Conservation (phyloP, 2,329 filamentous ascomycete species). For the Paramyrothecium sp. region DNA sequence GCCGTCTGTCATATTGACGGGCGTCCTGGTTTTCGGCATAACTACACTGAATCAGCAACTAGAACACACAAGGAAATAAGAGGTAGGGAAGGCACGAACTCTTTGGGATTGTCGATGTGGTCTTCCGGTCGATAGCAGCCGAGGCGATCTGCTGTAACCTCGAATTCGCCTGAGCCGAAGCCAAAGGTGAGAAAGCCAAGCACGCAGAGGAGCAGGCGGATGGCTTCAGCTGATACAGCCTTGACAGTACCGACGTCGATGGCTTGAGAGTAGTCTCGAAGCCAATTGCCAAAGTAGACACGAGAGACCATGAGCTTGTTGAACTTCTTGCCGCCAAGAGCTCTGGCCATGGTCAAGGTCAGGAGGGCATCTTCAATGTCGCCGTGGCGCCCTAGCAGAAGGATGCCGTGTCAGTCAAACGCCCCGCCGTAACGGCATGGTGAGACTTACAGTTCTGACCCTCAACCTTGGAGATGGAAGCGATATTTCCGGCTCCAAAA, state of each 20-base stretch:
- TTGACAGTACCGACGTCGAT: slow-evolving; percentile 93
- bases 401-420: not conserved
- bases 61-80: no score
- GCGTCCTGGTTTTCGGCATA: slow-evolving; percentile 90
- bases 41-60: no score
- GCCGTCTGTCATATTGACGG: slow-evolving; percentile 73
- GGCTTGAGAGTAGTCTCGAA: slow-evolving; percentile 89
- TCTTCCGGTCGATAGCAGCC: slow-evolving; percentile 80
- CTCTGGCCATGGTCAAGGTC: slow-evolving; percentile 58
- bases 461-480: slow-evolving; percentile 75
- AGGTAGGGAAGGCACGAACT: slow-evolving; percentile 37
- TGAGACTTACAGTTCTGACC: slow-evolving; percentile 70
- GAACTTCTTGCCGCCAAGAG: slow-evolving; percentile 71
- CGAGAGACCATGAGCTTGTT: slow-evolving; percentile 83
- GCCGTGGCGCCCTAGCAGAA: slow-evolving; percentile 68
- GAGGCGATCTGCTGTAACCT: slow-evolving; percentile 79
- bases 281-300: slow-evolving; percentile 96
- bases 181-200: slow-evolving; percentile 88
- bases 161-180: slow-evolving; percentile 81
- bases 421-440: not conserved
- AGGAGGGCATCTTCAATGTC: slow-evolving; percentile 92
- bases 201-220: slow-evolving; percentile 84
- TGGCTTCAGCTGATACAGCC: slow-evolving; percentile 84
- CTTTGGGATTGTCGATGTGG: slow-evolving; percentile 75
- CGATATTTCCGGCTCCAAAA: slow-evolving; percentile 89